Evolutionary conservation across 345 rosid genomes (phyloP), one percentile per base, ranked within the genome.

Genomic region (Erysimum cheiranthoides): DNA sequence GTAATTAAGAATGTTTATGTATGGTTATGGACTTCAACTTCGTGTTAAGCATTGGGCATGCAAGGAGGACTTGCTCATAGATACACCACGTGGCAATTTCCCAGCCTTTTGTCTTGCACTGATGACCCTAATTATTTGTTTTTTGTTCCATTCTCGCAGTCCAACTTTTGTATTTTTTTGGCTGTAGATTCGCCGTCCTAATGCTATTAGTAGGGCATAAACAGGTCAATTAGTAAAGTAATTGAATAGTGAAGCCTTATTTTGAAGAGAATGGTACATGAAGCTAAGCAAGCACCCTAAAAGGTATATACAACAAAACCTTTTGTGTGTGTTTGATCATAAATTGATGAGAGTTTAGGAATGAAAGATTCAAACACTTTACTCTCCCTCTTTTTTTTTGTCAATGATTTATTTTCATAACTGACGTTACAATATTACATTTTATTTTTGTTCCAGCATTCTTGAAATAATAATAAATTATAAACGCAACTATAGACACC

Each of bases 61-160:
- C 39, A 65, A 42, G 0, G 34, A 14, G 38, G 27, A 30, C 38
- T 45, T 30, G 54, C 8, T 64, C 53, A n/a, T 5, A 5, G 31
- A 10, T 64, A 46, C 1, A 27, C 16, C 6, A 31, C 32, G 70
- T 65, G 57, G 58, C 52, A 49, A 28, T 2, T 66, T 17, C 32
- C 42, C 43, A 66, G 70, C 43, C 58, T 66, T 66, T 66, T 46
- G 54, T 46, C 28, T 31, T 65, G 56, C 54, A 61, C 6, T 45
- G 54, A 30, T 66, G 70, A 66, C 57, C 2, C 3, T 61, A 12
- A 38, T 61, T 38, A 60, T 21, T 12, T 38, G n/a, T 18, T 59
- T 59, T 59, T 11, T 18, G 6, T 35, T 35, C 45, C 4, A n/a
- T n/a, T n/a, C n/a, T n/a, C 12, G 38, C 31, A 39, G 4, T 39